Percentiles rank a stretch among this genome's conserved stretches.
Evolutionary conservation across 2,329 filamentous ascomycete species (phyloP).

Genomic region (Aspergillus uvarum): DNA sequence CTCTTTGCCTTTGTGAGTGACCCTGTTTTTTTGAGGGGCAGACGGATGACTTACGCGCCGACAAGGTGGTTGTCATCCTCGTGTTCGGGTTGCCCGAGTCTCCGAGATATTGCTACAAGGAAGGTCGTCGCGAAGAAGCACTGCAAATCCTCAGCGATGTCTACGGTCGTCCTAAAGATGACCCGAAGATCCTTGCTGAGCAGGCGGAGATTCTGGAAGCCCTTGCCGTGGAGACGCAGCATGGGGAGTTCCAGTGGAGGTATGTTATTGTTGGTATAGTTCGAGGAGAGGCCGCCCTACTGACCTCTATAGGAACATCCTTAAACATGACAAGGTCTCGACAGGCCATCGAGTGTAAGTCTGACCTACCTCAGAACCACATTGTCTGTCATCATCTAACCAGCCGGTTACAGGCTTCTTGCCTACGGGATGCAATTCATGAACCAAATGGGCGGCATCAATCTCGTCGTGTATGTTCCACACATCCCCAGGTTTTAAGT

Average conservation of each 20-base stretch:
- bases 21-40: constrained; percentile 29
- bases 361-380: not conserved
- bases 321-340: constrained; percentile 45
- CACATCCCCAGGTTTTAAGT: too few relatives aligned
- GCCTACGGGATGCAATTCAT: constrained; percentile 51
- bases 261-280: not conserved
- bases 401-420: constrained; percentile 34
- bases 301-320: constrained; percentile 25
- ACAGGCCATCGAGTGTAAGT: constrained; percentile 44
- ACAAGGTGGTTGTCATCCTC: constrained; percentile 17
- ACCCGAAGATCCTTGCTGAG: constrained; percentile 29
- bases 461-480: constrained; percentile 40
- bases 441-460: constrained; percentile 54
- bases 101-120: constrained; percentile 47
- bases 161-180: constrained; percentile 23
- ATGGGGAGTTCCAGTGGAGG: constrained; percentile 38
- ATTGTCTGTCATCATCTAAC: not conserved
- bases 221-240: constrained; percentile 42
- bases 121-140: constrained; percentile 35
- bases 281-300: not conserved
- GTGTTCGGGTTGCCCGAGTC: constrained; percentile 35
- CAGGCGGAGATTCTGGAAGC: constrained; percentile 44
- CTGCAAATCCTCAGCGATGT: constrained; percentile 31
- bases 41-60: not conserved
- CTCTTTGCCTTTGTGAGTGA: constrained; percentile 45